Conservation (phyloP, 352 stramenopile genomes). For the Phytophthora capsici region DNA sequence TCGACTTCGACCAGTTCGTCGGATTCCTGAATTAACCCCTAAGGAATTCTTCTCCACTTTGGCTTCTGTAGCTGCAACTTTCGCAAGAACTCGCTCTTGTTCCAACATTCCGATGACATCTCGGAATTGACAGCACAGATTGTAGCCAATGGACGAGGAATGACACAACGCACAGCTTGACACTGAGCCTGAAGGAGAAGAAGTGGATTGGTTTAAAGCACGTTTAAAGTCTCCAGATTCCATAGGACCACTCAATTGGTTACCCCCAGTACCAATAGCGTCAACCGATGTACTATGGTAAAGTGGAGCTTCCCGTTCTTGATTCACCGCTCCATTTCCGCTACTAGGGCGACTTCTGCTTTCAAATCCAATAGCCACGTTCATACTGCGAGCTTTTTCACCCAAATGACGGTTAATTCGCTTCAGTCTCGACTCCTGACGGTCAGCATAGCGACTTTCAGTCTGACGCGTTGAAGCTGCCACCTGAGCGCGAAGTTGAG, state of each 20-base stretch:
- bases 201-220: neutral
- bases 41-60: neutral
- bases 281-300: constrained; percentile 16
- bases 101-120: constrained; percentile 55
- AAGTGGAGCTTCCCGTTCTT: constrained; percentile 8
- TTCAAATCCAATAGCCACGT: constrained; percentile 20
- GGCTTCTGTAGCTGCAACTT: neutral
- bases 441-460: constrained; percentile 42
- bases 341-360: constrained; percentile 19
- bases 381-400: constrained; percentile 52
- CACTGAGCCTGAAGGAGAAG: neutral
- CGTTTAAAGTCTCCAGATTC: neutral
- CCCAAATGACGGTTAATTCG: constrained; percentile 52
- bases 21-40: neutral
- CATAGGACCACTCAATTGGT: neutral
- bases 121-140: constrained; percentile 68
- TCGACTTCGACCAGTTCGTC: constrained; percentile 18
- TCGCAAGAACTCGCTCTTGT: constrained; percentile 33
- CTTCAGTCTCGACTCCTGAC: constrained; percentile 49
- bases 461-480: constrained; percentile 52
- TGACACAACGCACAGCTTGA: constrained; percentile 53
- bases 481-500: constrained; percentile 59
- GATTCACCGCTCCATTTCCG: neutral
- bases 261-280: neutral
- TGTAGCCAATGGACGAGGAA: constrained; percentile 67